Conservation (phyloP, 768 basidiomycete genomes). For the Trametes coccinea region DNA sequence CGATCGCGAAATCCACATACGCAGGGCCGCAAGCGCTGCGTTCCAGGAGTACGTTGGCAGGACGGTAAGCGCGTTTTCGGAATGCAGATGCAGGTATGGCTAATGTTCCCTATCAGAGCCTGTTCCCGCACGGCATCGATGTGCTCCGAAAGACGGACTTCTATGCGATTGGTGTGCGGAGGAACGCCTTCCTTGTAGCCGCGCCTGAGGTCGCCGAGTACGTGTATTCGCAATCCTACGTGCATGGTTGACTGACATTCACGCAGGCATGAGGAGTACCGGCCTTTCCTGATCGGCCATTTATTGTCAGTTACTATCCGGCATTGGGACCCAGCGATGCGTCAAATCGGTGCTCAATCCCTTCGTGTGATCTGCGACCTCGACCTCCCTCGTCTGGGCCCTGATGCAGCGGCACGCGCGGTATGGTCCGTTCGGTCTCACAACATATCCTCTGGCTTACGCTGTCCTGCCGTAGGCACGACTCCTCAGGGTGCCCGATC, state of each 20-base stretch:
- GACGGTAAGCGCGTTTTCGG: slow-evolving; percentile 56
- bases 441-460: background rate
- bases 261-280: slow-evolving; percentile 76
- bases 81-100: background rate
- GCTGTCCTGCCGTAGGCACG: slow-evolving; percentile 41
- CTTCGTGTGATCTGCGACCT: slow-evolving; percentile 65
- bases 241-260: background rate
- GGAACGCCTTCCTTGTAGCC: slow-evolving; percentile 81
- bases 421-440: slow-evolving; percentile 41
- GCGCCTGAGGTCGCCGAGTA: slow-evolving; percentile 88
- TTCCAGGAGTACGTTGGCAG: slow-evolving; percentile 97
- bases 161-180: slow-evolving; percentile 84
- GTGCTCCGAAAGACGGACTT: slow-evolving; percentile 92
- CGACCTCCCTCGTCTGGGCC: slow-evolving; percentile 56
- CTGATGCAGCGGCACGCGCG: slow-evolving; percentile 47
- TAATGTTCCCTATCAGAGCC: slow-evolving; percentile 48
- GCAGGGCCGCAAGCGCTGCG: slow-evolving; percentile 94
- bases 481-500: slow-evolving; percentile 64
- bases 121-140: slow-evolving; percentile 94
- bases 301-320: slow-evolving; percentile 70
- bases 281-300: slow-evolving; percentile 66
- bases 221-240: slow-evolving; percentile 34
- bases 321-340: slow-evolving; percentile 88
- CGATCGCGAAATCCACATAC: slow-evolving; percentile 93
- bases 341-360: slow-evolving; percentile 75